Base-by-base conservation (phyloP, 2,329 filamentous ascomycete species). In the Alternaria ethzedia region DNA sequence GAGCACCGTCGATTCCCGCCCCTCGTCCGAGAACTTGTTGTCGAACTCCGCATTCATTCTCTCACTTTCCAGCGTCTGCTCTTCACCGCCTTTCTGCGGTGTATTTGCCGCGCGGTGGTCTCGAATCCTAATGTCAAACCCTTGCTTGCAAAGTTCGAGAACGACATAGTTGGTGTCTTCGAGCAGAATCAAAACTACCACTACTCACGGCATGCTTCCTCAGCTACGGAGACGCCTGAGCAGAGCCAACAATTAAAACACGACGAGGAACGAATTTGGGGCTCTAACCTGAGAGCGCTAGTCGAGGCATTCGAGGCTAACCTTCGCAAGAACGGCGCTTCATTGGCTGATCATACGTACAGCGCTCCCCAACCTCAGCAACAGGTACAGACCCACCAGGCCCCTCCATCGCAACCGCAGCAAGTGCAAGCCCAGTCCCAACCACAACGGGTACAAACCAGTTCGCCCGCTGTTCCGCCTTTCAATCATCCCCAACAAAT, bases 21-120 rank as follows among this genome's bases (percentile, higher is more conserved):
- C 6, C 77, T 89, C n/a, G 82, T 87, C 32, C 81, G 83, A 57
- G 89, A 91, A 69, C 77, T 91, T 26, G 74, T 82, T 5, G 72
- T 75, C n/a, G 68, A 76, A 12, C 80, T 90, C 36, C 72, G 75
- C 6, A 74, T 90, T 12, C 74, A 72, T 8, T 90, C 88, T 0
- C 72, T 79, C 0, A 80, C 84, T 1, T 76, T 91, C 7, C 86
- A 88, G 68, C 76, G 75, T 2, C 84, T 88, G 26, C 76, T 88
- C 4, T 90, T 89, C 69, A 83, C 82, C 25, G 82, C 84, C 5
- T 81, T 82, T 11, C 74, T 84, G 51, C 83, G 86, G 17, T 61
- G 61, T 43, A 80, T 85, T n/a, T 77, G 86, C 66, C 51, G 28
- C 41, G 32, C 21, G 9, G 11, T 44, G 17, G 55, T 54, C 13